Conservation (phyloP, 179 eudicot genomes). For the Beta corolliflora region DNA sequence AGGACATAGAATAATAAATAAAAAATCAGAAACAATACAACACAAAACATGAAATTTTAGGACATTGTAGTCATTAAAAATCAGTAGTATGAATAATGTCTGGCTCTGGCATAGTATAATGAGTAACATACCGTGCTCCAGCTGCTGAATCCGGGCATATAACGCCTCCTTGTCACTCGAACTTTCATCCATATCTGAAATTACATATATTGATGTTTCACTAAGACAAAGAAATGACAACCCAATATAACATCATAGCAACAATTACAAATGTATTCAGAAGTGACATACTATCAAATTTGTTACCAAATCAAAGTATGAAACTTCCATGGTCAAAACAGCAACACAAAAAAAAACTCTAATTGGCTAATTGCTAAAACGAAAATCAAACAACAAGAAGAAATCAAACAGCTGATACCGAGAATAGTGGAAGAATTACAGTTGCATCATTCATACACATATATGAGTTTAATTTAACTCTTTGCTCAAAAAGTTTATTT, state of each 20-base stretch:
- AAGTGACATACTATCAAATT: background rate
- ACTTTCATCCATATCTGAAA: slow-evolving; percentile 57
- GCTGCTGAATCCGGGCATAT: slow-evolving; percentile 62
- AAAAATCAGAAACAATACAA: background rate
- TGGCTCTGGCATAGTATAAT: background rate
- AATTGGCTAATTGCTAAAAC: background rate
- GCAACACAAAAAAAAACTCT: background rate
- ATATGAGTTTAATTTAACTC: no score
- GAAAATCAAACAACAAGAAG: background rate
- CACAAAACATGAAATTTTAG: background rate
- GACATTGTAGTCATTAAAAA: background rate
- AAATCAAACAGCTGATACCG: background rate
- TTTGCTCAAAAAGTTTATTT: background rate
- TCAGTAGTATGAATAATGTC: background rate
- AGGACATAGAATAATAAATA: no score
- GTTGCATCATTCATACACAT: no score
- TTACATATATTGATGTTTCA: background rate
- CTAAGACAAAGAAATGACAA: background rate
- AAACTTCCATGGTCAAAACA: background rate
- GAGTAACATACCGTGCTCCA: slow-evolving; percentile 66
- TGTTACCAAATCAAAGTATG: background rate
- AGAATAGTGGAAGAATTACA: background rate
- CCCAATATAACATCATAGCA: background rate
- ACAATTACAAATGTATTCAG: background rate
- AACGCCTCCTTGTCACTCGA: slow-evolving; percentile 52